These are phyloP conservation scores for Pyrus communis DNA, from an alignment of 306 rosid genomes.

Conservation along the genomic window DNA sequence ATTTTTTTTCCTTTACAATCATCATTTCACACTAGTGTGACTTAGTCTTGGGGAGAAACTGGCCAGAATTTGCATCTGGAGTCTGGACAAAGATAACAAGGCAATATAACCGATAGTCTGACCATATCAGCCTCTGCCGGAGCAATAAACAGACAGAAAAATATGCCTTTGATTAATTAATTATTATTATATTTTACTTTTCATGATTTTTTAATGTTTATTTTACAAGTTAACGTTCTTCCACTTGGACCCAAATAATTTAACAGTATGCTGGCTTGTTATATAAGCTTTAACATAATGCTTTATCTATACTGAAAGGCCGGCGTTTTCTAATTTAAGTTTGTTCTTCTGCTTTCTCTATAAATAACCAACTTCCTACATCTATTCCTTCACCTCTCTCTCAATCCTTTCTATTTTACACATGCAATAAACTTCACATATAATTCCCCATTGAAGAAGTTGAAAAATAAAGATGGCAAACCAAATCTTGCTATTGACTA, in stretches of 20 bases:
- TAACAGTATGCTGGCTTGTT: neutral
- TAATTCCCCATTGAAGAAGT: neutral
- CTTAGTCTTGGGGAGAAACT: neutral
- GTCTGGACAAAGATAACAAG: neutral
- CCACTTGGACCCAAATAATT: neutral
- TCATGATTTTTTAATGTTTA: neutral
- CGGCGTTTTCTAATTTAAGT: neutral
- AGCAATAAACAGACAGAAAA: neutral
- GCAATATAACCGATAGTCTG: neutral
- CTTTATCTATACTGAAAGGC: neutral
- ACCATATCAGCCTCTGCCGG: slow-evolving; percentile 7
- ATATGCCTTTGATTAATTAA: neutral
- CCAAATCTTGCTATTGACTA: neutral
- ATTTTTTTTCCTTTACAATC: neutral
- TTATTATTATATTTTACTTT: neutral
- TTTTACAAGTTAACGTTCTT: neutral
- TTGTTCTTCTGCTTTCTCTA: neutral
- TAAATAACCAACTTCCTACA: neutral
- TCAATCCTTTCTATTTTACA: neutral
- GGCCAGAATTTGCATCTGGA: neutral
- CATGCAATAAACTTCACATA: neutral
- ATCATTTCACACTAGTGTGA: neutral
- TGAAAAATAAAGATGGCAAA: slow-evolving; percentile 2
- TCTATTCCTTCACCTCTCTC: neutral
- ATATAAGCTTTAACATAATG: neutral